Evolutionary conservation across 2,329 filamentous ascomycete genomes (phyloP).

Genomic region (Cladosporium cucumerinum): DNA sequence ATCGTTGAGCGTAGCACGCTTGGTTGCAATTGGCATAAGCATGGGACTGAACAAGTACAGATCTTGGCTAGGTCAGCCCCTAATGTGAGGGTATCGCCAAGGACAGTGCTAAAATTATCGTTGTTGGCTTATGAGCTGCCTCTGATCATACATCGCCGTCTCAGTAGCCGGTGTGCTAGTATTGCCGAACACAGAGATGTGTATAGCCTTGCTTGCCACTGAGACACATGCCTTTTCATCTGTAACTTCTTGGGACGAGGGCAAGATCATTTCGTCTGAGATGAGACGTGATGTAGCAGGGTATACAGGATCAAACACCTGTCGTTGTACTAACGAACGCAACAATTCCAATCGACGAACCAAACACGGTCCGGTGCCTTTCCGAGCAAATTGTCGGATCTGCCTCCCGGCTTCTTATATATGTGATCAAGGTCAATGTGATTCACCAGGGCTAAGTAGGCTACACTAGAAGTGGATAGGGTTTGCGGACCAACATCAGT

Average conservation of each 20-base stretch:
- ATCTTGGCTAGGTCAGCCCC: background rate
- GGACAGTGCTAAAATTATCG: background rate
- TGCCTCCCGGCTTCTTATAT: no score
- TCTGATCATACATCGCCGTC: background rate
- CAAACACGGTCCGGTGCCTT: no score
- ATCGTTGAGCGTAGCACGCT: background rate
- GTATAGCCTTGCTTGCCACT: background rate
- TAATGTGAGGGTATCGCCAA: background rate
- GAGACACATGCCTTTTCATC: background rate
- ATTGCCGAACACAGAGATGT: background rate
- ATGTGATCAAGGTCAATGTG: no score
- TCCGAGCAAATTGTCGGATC: no score
- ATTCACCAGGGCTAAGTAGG: no score
- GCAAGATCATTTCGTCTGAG: no score
- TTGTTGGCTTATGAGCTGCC: background rate
- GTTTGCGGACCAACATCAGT: background rate
- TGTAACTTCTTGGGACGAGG: no score
- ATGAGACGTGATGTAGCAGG: no score
- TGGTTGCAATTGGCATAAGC: background rate
- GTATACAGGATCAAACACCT: no score
- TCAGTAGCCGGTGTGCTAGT: background rate
- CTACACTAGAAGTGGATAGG: no score
- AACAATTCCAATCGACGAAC: no score
- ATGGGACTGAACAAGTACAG: background rate
- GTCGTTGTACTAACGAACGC: no score